phyloP scores from a whole-genome alignment of 2,329 filamentous ascomycete genomes.

The Fusarium staphyleae region DNA sequence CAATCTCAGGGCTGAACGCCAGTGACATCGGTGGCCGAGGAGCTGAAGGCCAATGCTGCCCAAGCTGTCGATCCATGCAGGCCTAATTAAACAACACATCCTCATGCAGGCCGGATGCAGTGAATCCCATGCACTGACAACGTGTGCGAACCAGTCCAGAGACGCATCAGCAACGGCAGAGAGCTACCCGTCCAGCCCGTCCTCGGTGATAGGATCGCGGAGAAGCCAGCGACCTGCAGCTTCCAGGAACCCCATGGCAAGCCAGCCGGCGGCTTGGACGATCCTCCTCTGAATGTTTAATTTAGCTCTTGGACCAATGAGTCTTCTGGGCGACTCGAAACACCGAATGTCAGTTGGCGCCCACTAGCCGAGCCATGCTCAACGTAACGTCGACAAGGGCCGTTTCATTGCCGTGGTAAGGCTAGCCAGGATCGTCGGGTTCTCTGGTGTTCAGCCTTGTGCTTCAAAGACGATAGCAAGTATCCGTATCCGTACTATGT shows the following conservation, averaged over 20 bases:
- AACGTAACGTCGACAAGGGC: conserved; percentile 29
- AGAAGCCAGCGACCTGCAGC: conserved; percentile 13
- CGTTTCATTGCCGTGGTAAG: conserved; percentile 15
- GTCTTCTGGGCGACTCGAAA: conserved; percentile 19
- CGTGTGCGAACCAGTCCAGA: background rate
- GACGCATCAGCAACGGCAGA: conserved; percentile 2
- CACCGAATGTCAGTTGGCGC: background rate
- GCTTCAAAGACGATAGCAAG: background rate
- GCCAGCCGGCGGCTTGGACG: conserved; percentile 26
- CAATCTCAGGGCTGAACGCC: background rate
- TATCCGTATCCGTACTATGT: too few species aligned
- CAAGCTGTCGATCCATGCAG: conserved; percentile 18
- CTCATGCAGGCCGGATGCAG: conserved; percentile 1
- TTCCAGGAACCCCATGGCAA: conserved; percentile 26
- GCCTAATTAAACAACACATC: conserved; percentile 20
- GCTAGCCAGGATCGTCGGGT: conserved; percentile 11
- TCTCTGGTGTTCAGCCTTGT: conserved; percentile 25
- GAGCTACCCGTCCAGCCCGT: background rate
- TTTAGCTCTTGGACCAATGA: conserved; percentile 33
- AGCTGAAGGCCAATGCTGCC: conserved; percentile 1
- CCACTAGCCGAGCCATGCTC: conserved; percentile 12
- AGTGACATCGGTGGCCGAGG: conserved; percentile 18
- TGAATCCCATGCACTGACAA: background rate
- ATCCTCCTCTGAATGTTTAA: conserved; percentile 37
- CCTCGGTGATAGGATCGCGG: conserved; percentile 15